Evolutionary conservation across 441 rosid genomes (phyloP).

Genomic region (Dalechampia spathulata): DNA sequence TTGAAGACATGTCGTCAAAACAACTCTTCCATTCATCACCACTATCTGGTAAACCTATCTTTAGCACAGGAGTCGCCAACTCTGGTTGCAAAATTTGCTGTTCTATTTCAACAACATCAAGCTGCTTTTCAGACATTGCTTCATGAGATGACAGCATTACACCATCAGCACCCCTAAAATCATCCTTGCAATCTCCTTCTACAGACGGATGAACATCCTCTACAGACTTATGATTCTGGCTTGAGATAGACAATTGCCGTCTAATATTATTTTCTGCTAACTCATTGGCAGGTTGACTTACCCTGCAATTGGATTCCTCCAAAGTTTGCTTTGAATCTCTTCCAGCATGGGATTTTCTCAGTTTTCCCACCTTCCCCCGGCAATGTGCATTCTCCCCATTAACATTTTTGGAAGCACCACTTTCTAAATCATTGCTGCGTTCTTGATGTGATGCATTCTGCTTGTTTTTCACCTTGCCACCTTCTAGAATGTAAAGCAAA

Average conservation of each 20-base stretch:
- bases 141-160: neutral
- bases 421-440: slow-evolving; percentile 1
- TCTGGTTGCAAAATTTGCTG: slow-evolving; percentile 21
- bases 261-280: slow-evolving; percentile 4
- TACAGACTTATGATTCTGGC: slow-evolving; percentile 5
- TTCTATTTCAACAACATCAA: slow-evolving; percentile 21
- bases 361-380: slow-evolving; percentile 9
- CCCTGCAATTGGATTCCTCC: slow-evolving; percentile 12
- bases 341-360: slow-evolving; percentile 11
- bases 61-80: slow-evolving; percentile 9
- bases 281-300: slow-evolving; percentile 6
- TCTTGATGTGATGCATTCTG: slow-evolving; percentile 9
- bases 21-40: slow-evolving; percentile 21
- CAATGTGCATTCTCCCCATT: slow-evolving; percentile 2
- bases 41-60: slow-evolving; percentile 12
- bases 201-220: slow-evolving; percentile 18
- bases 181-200: slow-evolving; percentile 19
- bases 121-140: slow-evolving; percentile 1
- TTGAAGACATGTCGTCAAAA: slow-evolving; percentile 19
- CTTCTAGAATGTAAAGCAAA: slow-evolving; percentile 13
- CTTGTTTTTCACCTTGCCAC: slow-evolving; percentile 8
- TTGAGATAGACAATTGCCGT: neutral
- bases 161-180: slow-evolving; percentile 17
- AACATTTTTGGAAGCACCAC: slow-evolving; percentile 13
- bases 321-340: slow-evolving; percentile 5